These are phyloP conservation scores for Raphanus raphanistrum DNA, from an alignment of 345 rosid species.

Conservation along the genomic window DNA sequence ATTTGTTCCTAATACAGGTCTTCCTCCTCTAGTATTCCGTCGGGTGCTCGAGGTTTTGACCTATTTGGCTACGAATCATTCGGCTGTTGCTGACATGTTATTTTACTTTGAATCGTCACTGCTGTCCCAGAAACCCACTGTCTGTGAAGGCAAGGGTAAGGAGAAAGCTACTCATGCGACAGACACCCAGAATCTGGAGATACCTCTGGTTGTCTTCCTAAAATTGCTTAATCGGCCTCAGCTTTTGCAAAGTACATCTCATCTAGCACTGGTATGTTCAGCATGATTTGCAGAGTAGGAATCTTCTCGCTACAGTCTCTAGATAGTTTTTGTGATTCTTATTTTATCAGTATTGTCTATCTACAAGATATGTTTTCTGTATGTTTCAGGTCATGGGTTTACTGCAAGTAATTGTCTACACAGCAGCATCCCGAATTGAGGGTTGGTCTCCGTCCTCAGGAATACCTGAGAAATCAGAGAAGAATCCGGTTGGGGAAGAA, in stretches of 20 bases:
- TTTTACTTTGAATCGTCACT: constrained; percentile 69
- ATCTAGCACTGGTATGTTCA: constrained; percentile 74
- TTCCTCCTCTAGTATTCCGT: constrained; percentile 87
- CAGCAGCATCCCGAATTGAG: constrained; percentile 72
- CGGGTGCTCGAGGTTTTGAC: constrained; percentile 82
- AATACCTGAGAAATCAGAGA: constrained; percentile 42
- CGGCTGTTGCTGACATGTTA: constrained; percentile 83
- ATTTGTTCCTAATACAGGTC: constrained; percentile 49
- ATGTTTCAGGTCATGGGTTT: constrained; percentile 77
- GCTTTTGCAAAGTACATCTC: constrained; percentile 69
- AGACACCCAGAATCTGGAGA: constrained; percentile 43
- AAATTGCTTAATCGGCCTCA: constrained; percentile 82
- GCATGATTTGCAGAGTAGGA: constrained; percentile 7
- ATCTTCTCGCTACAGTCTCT: constrained; percentile 16
- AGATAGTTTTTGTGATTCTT: neutral
- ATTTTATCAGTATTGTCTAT: neutral
- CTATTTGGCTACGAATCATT: constrained; percentile 76
- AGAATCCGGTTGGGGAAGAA: constrained; percentile 44
- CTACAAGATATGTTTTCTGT: constrained; percentile 7
- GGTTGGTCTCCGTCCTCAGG: constrained; percentile 43
- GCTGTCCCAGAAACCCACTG: constrained; percentile 46
- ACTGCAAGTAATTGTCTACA: constrained; percentile 70
- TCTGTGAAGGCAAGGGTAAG: constrained; percentile 68
- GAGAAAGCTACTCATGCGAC: constrained; percentile 53
- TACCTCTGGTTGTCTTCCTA: constrained; percentile 77